phyloP scores from a whole-genome alignment of 306 rosid genomes.

The Fragaria vesca region DNA sequence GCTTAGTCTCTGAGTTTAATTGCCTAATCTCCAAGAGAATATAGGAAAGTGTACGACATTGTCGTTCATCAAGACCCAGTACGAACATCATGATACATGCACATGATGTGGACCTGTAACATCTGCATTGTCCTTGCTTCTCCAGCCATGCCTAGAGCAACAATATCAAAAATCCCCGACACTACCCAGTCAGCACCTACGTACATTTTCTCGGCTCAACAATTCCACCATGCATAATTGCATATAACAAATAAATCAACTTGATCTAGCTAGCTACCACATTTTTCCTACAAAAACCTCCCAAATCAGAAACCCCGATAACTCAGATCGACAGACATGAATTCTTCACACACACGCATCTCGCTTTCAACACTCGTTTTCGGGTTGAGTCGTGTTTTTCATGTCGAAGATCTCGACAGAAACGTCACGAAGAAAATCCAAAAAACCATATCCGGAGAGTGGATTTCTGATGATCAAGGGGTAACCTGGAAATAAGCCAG shows the following conservation, averaged over 20 bases:
- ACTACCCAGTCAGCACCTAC: background rate
- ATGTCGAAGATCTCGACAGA: background rate
- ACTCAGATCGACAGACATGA: too few species aligned
- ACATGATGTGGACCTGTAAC: conserved; percentile 2
- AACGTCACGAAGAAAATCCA: background rate
- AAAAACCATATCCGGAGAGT: background rate
- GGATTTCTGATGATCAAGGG: background rate
- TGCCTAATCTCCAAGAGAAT: background rate
- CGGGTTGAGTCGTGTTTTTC: background rate
- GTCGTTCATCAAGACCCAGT: background rate
- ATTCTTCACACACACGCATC: background rate
- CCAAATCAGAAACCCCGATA: background rate
- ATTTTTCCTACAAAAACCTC: background rate
- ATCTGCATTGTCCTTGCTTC: background rate
- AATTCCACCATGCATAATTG: background rate
- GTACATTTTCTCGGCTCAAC: background rate
- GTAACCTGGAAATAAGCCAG: background rate
- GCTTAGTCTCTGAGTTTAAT: background rate
- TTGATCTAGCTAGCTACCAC: background rate
- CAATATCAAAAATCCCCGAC: background rate
- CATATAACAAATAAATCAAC: background rate
- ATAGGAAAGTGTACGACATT: background rate
- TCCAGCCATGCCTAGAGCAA: background rate
- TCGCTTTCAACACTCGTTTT: background rate
- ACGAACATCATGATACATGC: background rate